These are phyloP conservation scores for Afroboletus lepidellus DNA, from an alignment of 1,284 basidiomycete genomes.

Conservation along the genomic window DNA sequence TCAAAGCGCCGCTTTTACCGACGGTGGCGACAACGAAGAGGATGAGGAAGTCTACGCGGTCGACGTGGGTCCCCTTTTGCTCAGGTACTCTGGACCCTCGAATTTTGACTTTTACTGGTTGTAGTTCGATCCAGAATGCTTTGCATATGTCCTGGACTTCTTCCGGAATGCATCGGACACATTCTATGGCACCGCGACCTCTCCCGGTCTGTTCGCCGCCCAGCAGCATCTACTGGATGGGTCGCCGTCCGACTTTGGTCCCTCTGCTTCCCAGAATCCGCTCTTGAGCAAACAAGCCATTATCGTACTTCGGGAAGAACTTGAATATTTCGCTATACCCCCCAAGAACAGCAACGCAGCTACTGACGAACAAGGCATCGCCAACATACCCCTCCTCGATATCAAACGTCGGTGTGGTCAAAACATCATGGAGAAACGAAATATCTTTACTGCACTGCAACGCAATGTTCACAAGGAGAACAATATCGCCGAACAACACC, in stretches of 20 bases:
- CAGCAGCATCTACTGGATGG: conserved; percentile 77
- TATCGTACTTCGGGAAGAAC: conserved; percentile 95
- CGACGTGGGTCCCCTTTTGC: conserved; percentile 68
- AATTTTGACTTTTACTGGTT: conserved; percentile 12
- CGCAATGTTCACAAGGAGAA: conserved; percentile 99
- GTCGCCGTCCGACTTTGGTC: conserved; percentile 61
- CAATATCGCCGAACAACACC: conserved; percentile 97
- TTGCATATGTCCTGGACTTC: conserved; percentile 90
- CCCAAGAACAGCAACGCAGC: conserved; percentile 61
- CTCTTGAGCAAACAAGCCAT: conserved; percentile 96
- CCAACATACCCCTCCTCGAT: conserved; percentile 72
- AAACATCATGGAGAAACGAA: conserved; percentile 84
- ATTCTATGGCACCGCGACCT: conserved; percentile 86
- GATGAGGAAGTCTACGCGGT: conserved; percentile 95
- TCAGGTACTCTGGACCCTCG: conserved; percentile 1
- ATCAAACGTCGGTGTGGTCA: conserved; percentile 85
- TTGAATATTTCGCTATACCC: conserved; percentile 97
- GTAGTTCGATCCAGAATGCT: conserved; percentile 97
- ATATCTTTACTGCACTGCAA: conserved; percentile 97
- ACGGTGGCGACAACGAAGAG: conserved; percentile 77
- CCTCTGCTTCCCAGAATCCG: conserved; percentile 78
- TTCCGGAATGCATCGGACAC: conserved; percentile 84
- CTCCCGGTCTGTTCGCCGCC: conserved; percentile 73
- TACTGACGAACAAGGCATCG: conserved; percentile 76
- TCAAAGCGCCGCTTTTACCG: conserved; percentile 73